Conservation (phyloP, 2,329 filamentous ascomycete species). For the Botrytis pseudocinerea region DNA sequence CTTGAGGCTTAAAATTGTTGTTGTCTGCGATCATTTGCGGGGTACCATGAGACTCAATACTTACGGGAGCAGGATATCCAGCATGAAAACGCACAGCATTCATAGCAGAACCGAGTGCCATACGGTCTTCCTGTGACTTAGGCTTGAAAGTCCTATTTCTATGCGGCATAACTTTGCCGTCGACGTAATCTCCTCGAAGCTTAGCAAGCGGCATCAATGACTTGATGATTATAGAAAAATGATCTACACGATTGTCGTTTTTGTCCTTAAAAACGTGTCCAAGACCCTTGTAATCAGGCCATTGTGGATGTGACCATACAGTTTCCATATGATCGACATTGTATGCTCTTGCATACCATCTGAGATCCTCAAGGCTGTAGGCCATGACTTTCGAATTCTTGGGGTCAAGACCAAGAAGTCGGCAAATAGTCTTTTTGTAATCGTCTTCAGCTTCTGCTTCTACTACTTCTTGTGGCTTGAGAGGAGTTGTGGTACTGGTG, state of each 20-base stretch:
- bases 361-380: slow-evolving; percentile 24
- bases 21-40: neutral
- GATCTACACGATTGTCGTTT: neutral
- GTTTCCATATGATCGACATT: slow-evolving; percentile 9
- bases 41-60: neutral
- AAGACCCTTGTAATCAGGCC: neutral
- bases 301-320: neutral
- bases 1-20: no score
- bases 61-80: neutral
- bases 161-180: neutral
- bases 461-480: neutral
- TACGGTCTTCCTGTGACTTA: neutral
- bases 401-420: slow-evolving; percentile 21
- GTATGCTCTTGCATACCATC: slow-evolving; percentile 30
- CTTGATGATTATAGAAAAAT: slow-evolving; percentile 6
- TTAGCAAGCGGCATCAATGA: slow-evolving; percentile 6
- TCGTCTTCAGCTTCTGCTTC: neutral
- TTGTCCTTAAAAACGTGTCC: neutral
- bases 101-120: slow-evolving; percentile 2
- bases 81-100: slow-evolving; percentile 6
- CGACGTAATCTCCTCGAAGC: slow-evolving; percentile 5
- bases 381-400: neutral
- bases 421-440: slow-evolving; percentile 23
- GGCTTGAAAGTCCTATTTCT: neutral
- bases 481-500: neutral